Percentiles rank a stretch among this genome's conserved stretches.
Conservation (phyloP, 2,329 filamentous ascomycete species). For the Arthrobotrys conoides region DNA sequence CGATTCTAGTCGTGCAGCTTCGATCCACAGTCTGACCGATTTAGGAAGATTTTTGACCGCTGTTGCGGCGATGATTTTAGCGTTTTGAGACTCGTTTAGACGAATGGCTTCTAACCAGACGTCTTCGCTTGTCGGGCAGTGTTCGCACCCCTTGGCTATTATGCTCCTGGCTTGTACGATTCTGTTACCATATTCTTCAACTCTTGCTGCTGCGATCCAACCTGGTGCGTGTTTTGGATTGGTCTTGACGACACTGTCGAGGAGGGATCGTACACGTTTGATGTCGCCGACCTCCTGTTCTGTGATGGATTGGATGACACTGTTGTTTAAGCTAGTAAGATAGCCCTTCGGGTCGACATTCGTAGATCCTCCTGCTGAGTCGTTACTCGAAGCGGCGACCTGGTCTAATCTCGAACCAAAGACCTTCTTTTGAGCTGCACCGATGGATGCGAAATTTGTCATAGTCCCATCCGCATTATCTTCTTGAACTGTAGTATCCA, state of each 20-base stretch:
- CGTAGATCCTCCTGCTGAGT: conserved; percentile 84
- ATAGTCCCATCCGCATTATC: conserved; percentile 86
- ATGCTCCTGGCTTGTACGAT: conserved; percentile 88
- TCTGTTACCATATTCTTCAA: conserved; percentile 94
- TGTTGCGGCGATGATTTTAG: conserved; percentile 93
- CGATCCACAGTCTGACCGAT: conserved; percentile 91
- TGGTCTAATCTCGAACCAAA: conserved; percentile 94
- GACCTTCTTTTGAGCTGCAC: conserved; percentile 94
- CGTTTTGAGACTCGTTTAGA: conserved; percentile 90
- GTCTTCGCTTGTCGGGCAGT: conserved; percentile 94
- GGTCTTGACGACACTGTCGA: conserved; percentile 98
- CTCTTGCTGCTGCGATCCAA: conserved; percentile 92
- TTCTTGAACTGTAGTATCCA: conserved; percentile 89
- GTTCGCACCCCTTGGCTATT: conserved; percentile 87
- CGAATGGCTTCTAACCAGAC: conserved; percentile 97
- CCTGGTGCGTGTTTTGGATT: conserved; percentile 95
- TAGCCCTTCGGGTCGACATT: conserved; percentile 97
- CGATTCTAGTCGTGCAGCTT: conserved; percentile 92
- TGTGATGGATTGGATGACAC: conserved; percentile 76
- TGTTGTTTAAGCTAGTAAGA: conserved; percentile 88
- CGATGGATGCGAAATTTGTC: conserved; percentile 98
- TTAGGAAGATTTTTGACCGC: conserved; percentile 92
- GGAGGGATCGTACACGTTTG: conserved; percentile 88
- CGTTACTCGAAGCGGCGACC: conserved; percentile 80
- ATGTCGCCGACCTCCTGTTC: conserved; percentile 93